Base-by-base conservation (phyloP, 352 stramenopile species). In the Blastocystis sp. region DNA sequence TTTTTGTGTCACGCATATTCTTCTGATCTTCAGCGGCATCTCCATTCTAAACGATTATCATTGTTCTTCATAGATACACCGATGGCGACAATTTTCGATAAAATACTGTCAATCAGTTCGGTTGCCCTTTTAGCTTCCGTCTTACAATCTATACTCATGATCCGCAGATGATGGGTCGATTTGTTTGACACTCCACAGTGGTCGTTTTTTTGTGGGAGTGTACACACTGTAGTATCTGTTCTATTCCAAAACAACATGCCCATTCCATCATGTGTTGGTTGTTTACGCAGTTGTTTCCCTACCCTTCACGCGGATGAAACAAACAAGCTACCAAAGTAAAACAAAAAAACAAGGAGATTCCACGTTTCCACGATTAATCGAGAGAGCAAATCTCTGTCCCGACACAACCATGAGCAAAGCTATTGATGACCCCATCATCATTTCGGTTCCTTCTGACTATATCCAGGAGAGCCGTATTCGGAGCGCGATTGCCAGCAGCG, bases 381-480 rank as follows among this genome's bases (percentile, higher is more conserved):
- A 54, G 32, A 54, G 11, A 49, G 16, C 29, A 81, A 48, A 81
- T 59, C 51, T 59, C 51, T 3, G n/a, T 27, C 11, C n/a, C n/a
- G 8, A 49, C 36, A 61, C n/a, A 81, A n/a, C 69, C 29, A 81
- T 81, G 69, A 81, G 69, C 42, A 78, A 78, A 63, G 14, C 67
- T 3, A 78, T 78, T 56, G 67, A 78, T 36, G 67, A 78, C 32
- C 67, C 67, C 29, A 29, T 78, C 24, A 48, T 78, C 29, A 72
- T 72, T 36, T 72, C 59, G 32, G 38, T 72, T 72, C 59, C 59
- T 72, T 27, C 64, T 18, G 64, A 76, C n/a, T 54, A 49, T 34
- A 76, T 49, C 6, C 27, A 54, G 27, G 64, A 76, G 36, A 34
- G 24, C 0, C 21, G 11, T 6, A 78, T 78, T 34, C 38, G 65